Base-by-base conservation (phyloP, 192 early-diverging fungal species). In the Coemansia sp. region DNA sequence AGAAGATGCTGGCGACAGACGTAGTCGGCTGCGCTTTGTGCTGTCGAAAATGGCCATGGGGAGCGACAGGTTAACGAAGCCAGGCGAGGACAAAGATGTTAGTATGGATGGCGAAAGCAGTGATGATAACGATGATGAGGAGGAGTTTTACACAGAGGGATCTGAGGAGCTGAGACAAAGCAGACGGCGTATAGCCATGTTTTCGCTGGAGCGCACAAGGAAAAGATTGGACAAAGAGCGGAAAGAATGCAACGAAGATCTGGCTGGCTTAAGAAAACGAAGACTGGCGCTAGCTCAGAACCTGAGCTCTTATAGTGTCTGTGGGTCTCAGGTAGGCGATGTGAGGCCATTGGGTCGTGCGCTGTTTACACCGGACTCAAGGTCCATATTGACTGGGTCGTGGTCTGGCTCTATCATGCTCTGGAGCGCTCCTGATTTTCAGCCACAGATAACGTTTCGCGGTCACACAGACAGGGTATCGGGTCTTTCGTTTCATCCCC, bases 381-480 rank as follows among this genome's bases (percentile, higher is more conserved):
- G 86, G 20, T 59, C 84, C 12, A 63, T 99, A 32, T 88, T 90
- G 8, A 96, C 93, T 4, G 92, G 88, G 12, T 87, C 94, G 16
- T 97, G 92, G 88, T 86, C 89, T 16, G 97, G 97, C 0, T 62
- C 88, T 5, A 86, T 91, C 59, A 93, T 93, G 70, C 83, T 99
- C 18, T 98, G 95, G 95, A 84, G 85, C 12, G 86, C 96, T 6
- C 93, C 97, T 8, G 77, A 85, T 7, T 92, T 87, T 65, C 83
- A 89, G 17, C 68, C 61, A n/a, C 59, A 87, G 16, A 74, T 79
- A 54, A 82, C 85, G 3, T 73, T 87, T 42, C 83, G 87, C 80
- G 94, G 95, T 0, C 97, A 99, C 63, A 87, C 82, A 5, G 95
- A 96, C 62, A 89, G 92, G 34, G 88, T 99, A 25, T 92, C 92